phyloP scores from a whole-genome alignment of 345 rosid species.

The Odontarrhena argentea region DNA sequence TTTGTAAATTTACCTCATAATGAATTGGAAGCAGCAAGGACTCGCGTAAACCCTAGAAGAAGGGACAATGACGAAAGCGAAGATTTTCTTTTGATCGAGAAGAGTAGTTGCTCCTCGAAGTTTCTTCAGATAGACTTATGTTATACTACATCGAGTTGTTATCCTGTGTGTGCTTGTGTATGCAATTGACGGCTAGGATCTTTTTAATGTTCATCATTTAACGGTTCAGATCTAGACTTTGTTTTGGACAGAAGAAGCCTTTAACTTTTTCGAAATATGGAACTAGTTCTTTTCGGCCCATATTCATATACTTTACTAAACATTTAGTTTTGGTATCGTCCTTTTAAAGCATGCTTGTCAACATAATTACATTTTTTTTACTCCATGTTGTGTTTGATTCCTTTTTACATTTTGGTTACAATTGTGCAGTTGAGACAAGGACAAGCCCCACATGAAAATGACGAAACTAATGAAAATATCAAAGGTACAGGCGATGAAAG shows the following conservation, averaged over 20 bases:
- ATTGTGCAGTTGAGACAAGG: not conserved
- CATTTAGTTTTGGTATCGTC: slow-evolving; percentile 31
- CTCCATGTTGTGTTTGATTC: no score
- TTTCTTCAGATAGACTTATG: slow-evolving; percentile 24
- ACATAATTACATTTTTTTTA: no score
- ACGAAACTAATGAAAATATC: not conserved
- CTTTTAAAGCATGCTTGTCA: not conserved
- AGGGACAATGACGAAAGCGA: slow-evolving; percentile 1
- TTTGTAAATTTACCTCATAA: slow-evolving; percentile 29
- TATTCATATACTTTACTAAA: slow-evolving; percentile 30
- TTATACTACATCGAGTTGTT: slow-evolving; percentile 7
- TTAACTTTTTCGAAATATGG: slow-evolving; percentile 11
- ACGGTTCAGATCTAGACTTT: slow-evolving; percentile 18
- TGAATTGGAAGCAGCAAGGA: slow-evolving; percentile 9
- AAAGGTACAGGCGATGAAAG: not conserved
- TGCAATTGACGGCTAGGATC: slow-evolving; percentile 20
- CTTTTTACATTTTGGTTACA: no score
- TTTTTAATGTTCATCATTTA: not conserved
- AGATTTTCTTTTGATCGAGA: slow-evolving; percentile 32
- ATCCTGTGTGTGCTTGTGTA: slow-evolving; percentile 13
- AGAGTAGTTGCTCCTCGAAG: not conserved
- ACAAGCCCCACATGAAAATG: not conserved
- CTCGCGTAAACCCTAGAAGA: slow-evolving; percentile 33
- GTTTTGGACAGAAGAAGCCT: slow-evolving; percentile 2
- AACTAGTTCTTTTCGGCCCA: slow-evolving; percentile 17